Evolutionary conservation across 1,139 yeast genomes (phyloP).

Genomic region (Yamadazyma sp.): DNA sequence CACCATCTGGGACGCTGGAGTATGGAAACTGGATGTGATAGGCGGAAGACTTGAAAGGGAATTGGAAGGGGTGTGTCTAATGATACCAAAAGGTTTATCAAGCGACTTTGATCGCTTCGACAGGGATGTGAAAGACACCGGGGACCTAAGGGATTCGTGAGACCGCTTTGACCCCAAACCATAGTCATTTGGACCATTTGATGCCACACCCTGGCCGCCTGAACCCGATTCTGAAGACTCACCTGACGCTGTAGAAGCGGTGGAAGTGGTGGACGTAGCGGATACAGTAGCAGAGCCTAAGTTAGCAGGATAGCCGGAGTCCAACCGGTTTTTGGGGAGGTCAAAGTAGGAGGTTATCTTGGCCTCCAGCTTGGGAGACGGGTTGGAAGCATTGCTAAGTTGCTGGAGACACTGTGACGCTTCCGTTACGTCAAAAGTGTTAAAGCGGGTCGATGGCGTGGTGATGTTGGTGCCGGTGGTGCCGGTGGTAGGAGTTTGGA

Average conservation of each 20-base stretch:
- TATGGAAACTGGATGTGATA: not conserved
- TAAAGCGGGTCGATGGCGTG: not conserved
- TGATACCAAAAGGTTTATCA: conserved; percentile 8
- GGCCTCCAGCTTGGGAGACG: not conserved
- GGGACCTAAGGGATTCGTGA: not conserved
- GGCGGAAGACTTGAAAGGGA: not conserved
- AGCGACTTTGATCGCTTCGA: conserved; percentile 3
- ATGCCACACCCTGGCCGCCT: too few species aligned
- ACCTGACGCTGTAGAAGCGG: not conserved
- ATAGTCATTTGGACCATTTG: too few species aligned
- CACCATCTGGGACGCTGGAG: not conserved
- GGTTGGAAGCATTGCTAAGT: not conserved
- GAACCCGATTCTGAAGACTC: too few species aligned
- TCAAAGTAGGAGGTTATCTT: conserved; percentile 1
- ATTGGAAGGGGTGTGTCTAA: not conserved
- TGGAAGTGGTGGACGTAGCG: too few species aligned
- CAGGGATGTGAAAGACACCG: not conserved
- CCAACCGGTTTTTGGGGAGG: not conserved
- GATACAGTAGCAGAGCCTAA: not conserved
- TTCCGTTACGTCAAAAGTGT: not conserved
- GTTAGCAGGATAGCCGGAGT: not conserved
- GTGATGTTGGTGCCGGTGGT: not conserved
- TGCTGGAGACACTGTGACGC: conserved; percentile 2
- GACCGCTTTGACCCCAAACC: not conserved
- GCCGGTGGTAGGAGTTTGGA: not conserved